phyloP scores from a whole-genome alignment of 116 monocot genomes.

The Dioscorea cayenensis region DNA sequence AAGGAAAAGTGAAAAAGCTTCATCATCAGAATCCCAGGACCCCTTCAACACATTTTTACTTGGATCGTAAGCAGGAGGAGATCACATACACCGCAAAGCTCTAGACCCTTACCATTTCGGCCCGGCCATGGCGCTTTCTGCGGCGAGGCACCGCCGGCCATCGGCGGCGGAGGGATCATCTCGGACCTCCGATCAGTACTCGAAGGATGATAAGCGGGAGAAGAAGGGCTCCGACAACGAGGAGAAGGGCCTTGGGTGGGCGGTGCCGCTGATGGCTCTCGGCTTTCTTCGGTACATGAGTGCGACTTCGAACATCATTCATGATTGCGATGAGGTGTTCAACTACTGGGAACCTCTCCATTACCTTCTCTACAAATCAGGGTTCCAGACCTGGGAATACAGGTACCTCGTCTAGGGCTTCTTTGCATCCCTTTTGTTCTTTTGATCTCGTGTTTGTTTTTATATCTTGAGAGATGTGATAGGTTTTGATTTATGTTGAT shows the following conservation, averaged over 20 bases:
- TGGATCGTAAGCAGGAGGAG: neutral
- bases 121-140: conserved; percentile 32
- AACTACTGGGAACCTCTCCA: conserved; percentile 99
- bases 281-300: conserved; percentile 80
- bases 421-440: neutral
- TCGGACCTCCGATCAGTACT: conserved; percentile 27
- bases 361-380: conserved; percentile 86
- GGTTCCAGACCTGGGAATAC: conserved; percentile 99
- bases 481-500: neutral
- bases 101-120: neutral
- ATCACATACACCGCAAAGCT: neutral
- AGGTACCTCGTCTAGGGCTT: conserved; percentile 28
- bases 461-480: neutral
- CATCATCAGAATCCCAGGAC: no score
- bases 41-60: neutral
- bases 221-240: conserved; percentile 9
- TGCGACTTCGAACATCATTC: conserved; percentile 91
- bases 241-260: conserved; percentile 39
- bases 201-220: conserved; percentile 57
- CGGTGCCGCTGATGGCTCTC: conserved; percentile 54
- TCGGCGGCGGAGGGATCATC: neutral
- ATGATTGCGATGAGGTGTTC: conserved; percentile 99
- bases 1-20: no score
- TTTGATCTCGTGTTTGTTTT: neutral
- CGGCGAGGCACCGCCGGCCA: conserved; percentile 55